Evolutionary conservation across 768 basidiomycete genomes (phyloP), one percentile per base, ranked within the genome.

Genomic region (Phylloporus scabripes): DNA sequence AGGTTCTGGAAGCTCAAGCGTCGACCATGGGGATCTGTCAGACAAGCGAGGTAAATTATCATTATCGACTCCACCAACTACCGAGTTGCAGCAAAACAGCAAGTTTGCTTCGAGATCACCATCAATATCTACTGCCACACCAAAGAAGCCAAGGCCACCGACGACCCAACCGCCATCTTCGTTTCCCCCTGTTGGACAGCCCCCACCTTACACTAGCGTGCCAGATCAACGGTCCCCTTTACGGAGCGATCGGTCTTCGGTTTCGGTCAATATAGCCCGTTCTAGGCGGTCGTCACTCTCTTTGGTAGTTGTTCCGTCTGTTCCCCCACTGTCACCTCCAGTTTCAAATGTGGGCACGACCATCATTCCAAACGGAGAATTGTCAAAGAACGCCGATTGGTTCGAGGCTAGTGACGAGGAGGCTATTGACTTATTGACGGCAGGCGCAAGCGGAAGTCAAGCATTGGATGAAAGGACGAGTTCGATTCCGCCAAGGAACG

Each of bases 381-480:
- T 79, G 14, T 77, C 66, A 7, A 83, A 83, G 60, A 71, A 62
- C 48, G 76, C 66, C 48, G 79, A 93, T 58, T 89, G 92, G 90
- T 72, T 78, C 48, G 81, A 88, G 62, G 68, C 79, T 5, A 91
- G 88, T 56, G 90, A 92, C 53, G 90, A 92, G 47, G 90, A 92
- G 64, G 90, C 88, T 12, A 88, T 92, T 46, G 81, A 89, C 58
- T 70, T 87, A 36, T 79, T 91, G 28, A 85, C 90, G 0, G 88
- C 90, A 15, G 89, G 82, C 10, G 74, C 87, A 12, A 87, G 86
- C 51, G 89, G 90, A 7, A 85, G 87, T 57, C 85, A 85, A 60
- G 82, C 83, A 12, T 63, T 92, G 43, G 89, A 92, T 58, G 89
- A 92, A 65, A 79, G 89, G 23, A 92, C 89, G 0, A 91, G 89